Percentiles rank a stretch among this genome's conserved stretches.
phyloP scores from a whole-genome alignment of 2,329 filamentous ascomycete species.

The Fusarium succisae region DNA sequence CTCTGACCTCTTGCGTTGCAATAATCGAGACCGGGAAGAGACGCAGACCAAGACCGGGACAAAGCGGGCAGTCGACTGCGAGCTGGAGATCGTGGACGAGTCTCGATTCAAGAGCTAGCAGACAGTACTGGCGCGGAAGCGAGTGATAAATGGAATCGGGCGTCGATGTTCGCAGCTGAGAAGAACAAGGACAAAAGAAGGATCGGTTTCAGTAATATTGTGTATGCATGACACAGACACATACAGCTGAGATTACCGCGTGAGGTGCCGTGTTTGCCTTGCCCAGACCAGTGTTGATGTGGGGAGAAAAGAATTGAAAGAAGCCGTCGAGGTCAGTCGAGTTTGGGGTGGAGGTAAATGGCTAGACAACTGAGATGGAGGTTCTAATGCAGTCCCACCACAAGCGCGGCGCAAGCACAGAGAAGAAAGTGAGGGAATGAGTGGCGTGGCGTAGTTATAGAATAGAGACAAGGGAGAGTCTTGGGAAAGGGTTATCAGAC shows the following conservation, averaged over 20 bases:
- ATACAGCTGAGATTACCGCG: slow-evolving; percentile 38
- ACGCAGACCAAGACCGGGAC: slow-evolving; percentile 39
- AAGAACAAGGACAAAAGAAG: slow-evolving; percentile 9
- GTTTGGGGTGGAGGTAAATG: slow-evolving; percentile 18
- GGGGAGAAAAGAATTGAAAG: slow-evolving; percentile 32
- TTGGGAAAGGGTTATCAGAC: not conserved
- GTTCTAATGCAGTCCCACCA: slow-evolving; percentile 35
- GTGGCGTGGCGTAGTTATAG: slow-evolving; percentile 29
- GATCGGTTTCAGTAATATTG: slow-evolving; percentile 23
- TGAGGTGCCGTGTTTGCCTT: slow-evolving; percentile 28
- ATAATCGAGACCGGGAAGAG: slow-evolving; percentile 19
- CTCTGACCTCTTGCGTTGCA: slow-evolving; percentile 30
- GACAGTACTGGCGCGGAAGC: slow-evolving; percentile 17
- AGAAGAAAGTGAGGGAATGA: slow-evolving; percentile 16
- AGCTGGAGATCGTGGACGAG: slow-evolving; percentile 22
- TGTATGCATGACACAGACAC: slow-evolving; percentile 35
- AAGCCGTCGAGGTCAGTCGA: slow-evolving; percentile 26
- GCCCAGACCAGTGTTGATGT: slow-evolving; percentile 21
- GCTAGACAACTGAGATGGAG: slow-evolving; percentile 26
- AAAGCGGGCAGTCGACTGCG: slow-evolving; percentile 18
- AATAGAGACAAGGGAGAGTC: slow-evolving; percentile 2
- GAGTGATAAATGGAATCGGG: slow-evolving; percentile 9
- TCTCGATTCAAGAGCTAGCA: slow-evolving; percentile 6
- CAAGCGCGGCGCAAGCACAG: slow-evolving; percentile 20
- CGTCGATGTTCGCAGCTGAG: slow-evolving; percentile 27